Evolutionary conservation across 108 stramenopile genomes (phyloP), one percentile per base, ranked within the genome.

Genomic region (Craspedostauros australis): DNA sequence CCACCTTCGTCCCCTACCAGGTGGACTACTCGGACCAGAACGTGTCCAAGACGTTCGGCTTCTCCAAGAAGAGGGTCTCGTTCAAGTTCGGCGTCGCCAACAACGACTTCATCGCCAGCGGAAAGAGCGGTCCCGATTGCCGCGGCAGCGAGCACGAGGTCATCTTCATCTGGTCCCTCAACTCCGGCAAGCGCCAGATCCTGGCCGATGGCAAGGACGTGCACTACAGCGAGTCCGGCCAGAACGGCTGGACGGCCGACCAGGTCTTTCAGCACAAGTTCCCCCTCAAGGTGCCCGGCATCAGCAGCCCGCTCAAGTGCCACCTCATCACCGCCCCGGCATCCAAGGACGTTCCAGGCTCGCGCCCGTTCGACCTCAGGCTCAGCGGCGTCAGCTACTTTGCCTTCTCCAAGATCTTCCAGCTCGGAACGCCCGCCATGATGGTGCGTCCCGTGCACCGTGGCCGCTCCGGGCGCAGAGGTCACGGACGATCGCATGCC

Each of bases 91-190:
- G 91, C 6, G 70, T 86, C 65, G 81, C 87, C 66, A 82, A 87
- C 48, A 23, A 30, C 20, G 40, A 53, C 12, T 75, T 88, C 21
- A 15, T 88, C 25, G 55, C 29, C 5, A 23, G 63, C 22, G 86
- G 86, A 4, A 42, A 54, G 41, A 58, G 62, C 16, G 91, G 91
- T 5, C 72, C 76, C 18, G 64, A 82, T 32, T 87, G 86, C 40
- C 83, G 91, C 16, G 91, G 91, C 1, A 79, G 71, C 25, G 91
- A 93, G 55, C 91, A 93, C 61, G 87, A 93, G 64, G 64, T 89
- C 43, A 48, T 58, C 33, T 72, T 89, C 54, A 68, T 70, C 29
- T 93, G 91, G 91, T 66, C 65, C 44, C 60, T 93, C 29, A 80
- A 81, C 28, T 68, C 65, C 16, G 88, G 91, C 19, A 93, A 93